Evolutionary conservation across 2,329 filamentous ascomycete species (phyloP).

Genomic region (Tolypocladium inflatum): DNA sequence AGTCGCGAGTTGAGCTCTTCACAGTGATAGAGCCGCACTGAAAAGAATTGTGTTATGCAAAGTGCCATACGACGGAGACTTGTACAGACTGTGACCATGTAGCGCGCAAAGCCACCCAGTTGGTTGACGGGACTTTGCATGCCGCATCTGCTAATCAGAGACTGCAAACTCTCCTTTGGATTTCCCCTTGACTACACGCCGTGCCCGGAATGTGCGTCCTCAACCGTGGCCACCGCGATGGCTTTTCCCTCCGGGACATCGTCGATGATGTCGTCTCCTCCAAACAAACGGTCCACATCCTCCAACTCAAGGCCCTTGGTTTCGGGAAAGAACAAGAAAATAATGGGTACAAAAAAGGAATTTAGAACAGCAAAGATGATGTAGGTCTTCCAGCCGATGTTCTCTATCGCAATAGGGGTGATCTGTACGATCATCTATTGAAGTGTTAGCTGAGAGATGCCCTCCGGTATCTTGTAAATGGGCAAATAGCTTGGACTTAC

Average conservation of each 20-base stretch:
- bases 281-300: conserved; percentile 24
- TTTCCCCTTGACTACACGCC: not conserved
- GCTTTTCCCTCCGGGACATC: not conserved
- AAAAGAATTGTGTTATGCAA: too few species aligned
- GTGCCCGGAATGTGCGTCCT: not conserved
- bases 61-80: too few species aligned
- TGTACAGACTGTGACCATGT: too few species aligned
- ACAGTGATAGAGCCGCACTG: too few species aligned
- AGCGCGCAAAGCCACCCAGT: too few species aligned
- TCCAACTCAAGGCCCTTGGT: conserved; percentile 30
- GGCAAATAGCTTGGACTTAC: conserved; percentile 8
- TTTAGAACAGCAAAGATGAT: conserved; percentile 19
- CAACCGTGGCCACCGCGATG: not conserved
- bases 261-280: conserved; percentile 9
- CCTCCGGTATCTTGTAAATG: not conserved
- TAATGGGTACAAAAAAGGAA: conserved; percentile 15
- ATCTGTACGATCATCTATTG: conserved; percentile 7
- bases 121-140: not conserved
- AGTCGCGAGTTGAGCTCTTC: too few species aligned
- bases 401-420: conserved; percentile 9
- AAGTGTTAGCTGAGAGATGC: not conserved
- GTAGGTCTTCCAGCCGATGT: conserved; percentile 16
- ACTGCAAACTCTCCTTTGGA: not conserved
- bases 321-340: conserved; percentile 19
- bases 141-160: not conserved